Evolutionary conservation across 1,284 basidiomycete species (phyloP), one percentile per base, ranked within the genome.

Genomic region (Ceratorhiza oryzae-sativae): DNA sequence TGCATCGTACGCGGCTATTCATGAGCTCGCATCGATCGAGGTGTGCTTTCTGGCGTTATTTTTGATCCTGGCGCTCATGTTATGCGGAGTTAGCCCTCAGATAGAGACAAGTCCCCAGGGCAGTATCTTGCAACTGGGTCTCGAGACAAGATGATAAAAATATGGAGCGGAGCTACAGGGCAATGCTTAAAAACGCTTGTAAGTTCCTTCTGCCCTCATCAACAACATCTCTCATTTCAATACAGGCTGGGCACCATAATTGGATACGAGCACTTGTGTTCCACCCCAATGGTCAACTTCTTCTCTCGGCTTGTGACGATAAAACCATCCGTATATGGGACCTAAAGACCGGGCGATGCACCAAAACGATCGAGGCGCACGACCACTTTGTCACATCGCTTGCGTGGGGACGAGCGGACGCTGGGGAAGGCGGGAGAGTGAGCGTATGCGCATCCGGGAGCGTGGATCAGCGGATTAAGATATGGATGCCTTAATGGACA

Each of bases 241-340:
- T 68, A 45, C 58, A 90, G 89, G 82, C 85, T 48, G 90, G 90
- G 1, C 92, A 94, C 77, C 91, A 93, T 80, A 93, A 93, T 76
- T 95, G 93, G 93, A 84, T 95, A 61, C 87, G 92, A 71, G 90
- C 89, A 0, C 83, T 95, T 51, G 88, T 90, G 25, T 94, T 95
- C 82, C 93, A 94, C 79, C 93, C 93, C 0, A 87, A 87, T 6
- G 94, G 94, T 46, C 95, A 95, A 80, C 90, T 88, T 78, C 86
- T 97, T 3, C 84, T 97, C 15, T 94, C 93, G 1, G 93, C 91
- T 1, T 92, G 92, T 4, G 94, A 97, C 80, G 94, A 97, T 84
- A 93, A 95, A 81, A 94, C 93, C 9, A 88, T 96, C 77, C 88
- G 92, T 9, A 85, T 95, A 15, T 97, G 94, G 94, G 94, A 97